These are phyloP conservation scores for Blumeria graminis DNA, from an alignment of 2,329 filamentous ascomycete genomes.

Conservation along the genomic window DNA sequence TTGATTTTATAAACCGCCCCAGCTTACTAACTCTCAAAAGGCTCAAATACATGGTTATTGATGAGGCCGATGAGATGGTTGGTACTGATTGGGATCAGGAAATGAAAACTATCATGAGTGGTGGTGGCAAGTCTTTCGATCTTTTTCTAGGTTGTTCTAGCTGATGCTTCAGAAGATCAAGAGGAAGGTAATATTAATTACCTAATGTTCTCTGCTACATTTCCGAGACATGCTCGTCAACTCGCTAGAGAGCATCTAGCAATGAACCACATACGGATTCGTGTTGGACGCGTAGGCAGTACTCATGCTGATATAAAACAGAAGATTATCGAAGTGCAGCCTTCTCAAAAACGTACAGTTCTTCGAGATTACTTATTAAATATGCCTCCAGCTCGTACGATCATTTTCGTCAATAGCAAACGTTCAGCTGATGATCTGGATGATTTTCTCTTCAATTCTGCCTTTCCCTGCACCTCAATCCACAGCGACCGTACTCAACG, in stretches of 20 bases:
- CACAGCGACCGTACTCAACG: conserved; percentile 69
- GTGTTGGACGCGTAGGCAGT: conserved; percentile 67
- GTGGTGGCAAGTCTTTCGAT: conserved; percentile 38
- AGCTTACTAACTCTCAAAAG: conserved; percentile 46
- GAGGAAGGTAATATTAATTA: conserved; percentile 45
- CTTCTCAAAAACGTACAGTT: conserved; percentile 40
- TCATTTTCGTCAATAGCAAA: conserved; percentile 80
- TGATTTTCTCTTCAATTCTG: conserved; percentile 61
- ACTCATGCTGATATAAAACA: conserved; percentile 68
- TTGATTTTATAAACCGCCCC: conserved; percentile 57
- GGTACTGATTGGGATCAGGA: conserved; percentile 54
- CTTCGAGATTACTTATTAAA: conserved; percentile 49
- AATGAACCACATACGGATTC: conserved; percentile 52
- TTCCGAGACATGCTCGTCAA: conserved; percentile 54
- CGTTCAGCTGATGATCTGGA: conserved; percentile 59
- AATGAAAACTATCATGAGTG: conserved; percentile 50
- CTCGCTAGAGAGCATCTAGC: conserved; percentile 57
- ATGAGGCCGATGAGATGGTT: conserved; percentile 90
- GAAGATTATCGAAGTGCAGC: conserved; percentile 42
- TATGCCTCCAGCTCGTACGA: conserved; percentile 48
- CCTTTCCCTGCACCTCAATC: conserved; percentile 66
- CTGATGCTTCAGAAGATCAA: conserved; percentile 29
- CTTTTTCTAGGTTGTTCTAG: neutral
- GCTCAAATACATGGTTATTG: conserved; percentile 61
- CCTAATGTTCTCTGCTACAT: conserved; percentile 87